Evolutionary conservation across 139 green algal genomes (phyloP), one percentile per base, ranked within the genome.

Genomic region (Chlamydomonas incerta): DNA sequence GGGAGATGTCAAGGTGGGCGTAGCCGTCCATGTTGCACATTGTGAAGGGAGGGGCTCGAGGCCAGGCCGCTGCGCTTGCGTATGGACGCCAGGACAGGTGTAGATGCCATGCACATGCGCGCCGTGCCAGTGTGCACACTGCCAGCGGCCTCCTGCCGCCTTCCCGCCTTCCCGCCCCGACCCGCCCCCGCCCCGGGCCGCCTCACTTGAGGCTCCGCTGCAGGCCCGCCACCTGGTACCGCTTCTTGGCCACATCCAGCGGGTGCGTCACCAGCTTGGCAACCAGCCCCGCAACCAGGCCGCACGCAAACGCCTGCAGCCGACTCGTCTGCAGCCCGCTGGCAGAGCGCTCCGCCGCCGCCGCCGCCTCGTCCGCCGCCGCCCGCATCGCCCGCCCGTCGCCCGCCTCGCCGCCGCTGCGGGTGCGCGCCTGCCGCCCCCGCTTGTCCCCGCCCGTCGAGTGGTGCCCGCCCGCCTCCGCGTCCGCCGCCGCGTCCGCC

Each of bases 221-320:
- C 63, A 91, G 77, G n/a, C 88, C 88, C n/a, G 88, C 86, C 50
- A 97, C 94, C 89, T 99, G 97, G 87, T 97, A 99, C 20, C 97
- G 84, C 91, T 99, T 99, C 90, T 99, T 99, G 47, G 94, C 94
- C n/a, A 99, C 97, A 82, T 99, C 97, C 76, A 99, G 88, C 6
- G 97, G 97, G 87, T 99, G 96, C 1, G 93, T 97, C 18, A 73
- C 93, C 62, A 98, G 80, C 88, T 99, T 99, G 76, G 96, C 95
- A 94, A 96, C 83, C 93, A 97, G 70, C 3, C 77, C 71, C 46
- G 74, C 93, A 23, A 87, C 83, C 68, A 93, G 82, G 15, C 88
- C 88, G 82, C 93, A 93, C 23, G 55, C 55, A 74, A 93, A 88
- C 10, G 47, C 35, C 21, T 89, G 80, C 52, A 93, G 33, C 28